These are phyloP conservation scores for Pilobolus umbonatus DNA, from an alignment of 192 early-diverging fungal genomes.

Conservation along the genomic window DNA sequence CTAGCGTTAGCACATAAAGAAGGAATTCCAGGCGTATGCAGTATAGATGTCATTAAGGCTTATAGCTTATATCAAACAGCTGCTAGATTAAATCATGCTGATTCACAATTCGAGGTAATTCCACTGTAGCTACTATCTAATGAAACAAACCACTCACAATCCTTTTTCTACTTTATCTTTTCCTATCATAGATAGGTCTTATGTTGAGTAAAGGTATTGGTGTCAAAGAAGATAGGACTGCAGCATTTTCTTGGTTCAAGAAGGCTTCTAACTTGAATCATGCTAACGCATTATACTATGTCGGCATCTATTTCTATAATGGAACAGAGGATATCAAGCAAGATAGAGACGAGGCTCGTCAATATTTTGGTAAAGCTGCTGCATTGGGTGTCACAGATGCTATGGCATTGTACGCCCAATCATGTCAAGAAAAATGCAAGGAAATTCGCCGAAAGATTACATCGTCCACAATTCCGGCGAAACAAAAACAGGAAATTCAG, in stretches of 20 bases:
- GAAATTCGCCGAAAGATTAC: slow-evolving; percentile 12
- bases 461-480: background rate
- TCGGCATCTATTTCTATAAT: slow-evolving; percentile 32
- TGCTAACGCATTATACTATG: slow-evolving; percentile 20
- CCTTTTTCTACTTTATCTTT: slow-evolving; percentile 9
- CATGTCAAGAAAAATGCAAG: slow-evolving; percentile 4
- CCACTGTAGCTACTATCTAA: background rate
- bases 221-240: slow-evolving; percentile 15
- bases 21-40: slow-evolving; percentile 20
- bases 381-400: slow-evolving; percentile 17
- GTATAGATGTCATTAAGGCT: slow-evolving; percentile 18
- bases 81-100: slow-evolving; percentile 20
- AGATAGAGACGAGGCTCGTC: slow-evolving; percentile 27
- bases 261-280: slow-evolving; percentile 27
- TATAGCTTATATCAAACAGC: slow-evolving; percentile 22
- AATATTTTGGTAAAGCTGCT: slow-evolving; percentile 31
- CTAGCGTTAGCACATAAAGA: slow-evolving; percentile 32
- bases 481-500: slow-evolving; percentile 11
- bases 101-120: slow-evolving; percentile 33
- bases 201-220: slow-evolving; percentile 40
- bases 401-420: slow-evolving; percentile 20
- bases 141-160: background rate
- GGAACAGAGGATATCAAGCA: slow-evolving; percentile 27
- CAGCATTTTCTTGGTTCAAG: slow-evolving; percentile 37
- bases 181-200: slow-evolving; percentile 27